Evolutionary conservation across 2,329 filamentous ascomycete genomes (phyloP).

Genomic region (Fusarium aywerte): DNA sequence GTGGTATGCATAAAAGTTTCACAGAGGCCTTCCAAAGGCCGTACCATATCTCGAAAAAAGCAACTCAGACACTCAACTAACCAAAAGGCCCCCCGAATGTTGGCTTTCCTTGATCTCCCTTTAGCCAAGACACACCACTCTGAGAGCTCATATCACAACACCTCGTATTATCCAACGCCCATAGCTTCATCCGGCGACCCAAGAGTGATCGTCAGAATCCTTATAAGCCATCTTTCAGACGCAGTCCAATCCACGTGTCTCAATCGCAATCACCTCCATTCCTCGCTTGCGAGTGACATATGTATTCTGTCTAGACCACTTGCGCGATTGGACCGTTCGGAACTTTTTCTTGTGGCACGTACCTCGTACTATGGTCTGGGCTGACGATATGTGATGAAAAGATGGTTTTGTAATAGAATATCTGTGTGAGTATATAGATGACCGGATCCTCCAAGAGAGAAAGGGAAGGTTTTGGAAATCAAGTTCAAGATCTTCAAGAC

Average conservation of each 20-base stretch:
- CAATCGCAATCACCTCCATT: conserved; percentile 14
- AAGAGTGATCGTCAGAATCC: conserved; percentile 14
- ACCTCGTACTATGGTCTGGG: conserved; percentile 6
- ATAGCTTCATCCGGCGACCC: conserved; percentile 12
- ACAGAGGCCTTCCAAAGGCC: neutral
- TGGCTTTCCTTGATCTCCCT: neutral
- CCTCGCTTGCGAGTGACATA: neutral
- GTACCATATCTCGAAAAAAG: neutral
- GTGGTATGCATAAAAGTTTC: neutral
- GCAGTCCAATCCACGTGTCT: conserved; percentile 18
- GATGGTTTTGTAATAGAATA: neutral
- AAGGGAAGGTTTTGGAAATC: too few species aligned
- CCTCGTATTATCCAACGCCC: conserved; percentile 22
- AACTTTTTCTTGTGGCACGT: neutral
- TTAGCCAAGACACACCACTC: neutral
- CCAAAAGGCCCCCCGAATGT: neutral
- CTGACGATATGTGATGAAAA: neutral
- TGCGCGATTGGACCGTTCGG: neutral
- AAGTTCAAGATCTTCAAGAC: too few species aligned
- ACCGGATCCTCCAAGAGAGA: too few species aligned
- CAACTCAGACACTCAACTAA: neutral
- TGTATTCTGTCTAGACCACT: neutral
- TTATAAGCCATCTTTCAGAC: conserved; percentile 10
- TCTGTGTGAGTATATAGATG: conserved; percentile 9
- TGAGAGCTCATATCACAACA: neutral